These are phyloP conservation scores for Moniliella sp. DNA, from an alignment of 1,284 basidiomycete species.

Conservation along the genomic window DNA sequence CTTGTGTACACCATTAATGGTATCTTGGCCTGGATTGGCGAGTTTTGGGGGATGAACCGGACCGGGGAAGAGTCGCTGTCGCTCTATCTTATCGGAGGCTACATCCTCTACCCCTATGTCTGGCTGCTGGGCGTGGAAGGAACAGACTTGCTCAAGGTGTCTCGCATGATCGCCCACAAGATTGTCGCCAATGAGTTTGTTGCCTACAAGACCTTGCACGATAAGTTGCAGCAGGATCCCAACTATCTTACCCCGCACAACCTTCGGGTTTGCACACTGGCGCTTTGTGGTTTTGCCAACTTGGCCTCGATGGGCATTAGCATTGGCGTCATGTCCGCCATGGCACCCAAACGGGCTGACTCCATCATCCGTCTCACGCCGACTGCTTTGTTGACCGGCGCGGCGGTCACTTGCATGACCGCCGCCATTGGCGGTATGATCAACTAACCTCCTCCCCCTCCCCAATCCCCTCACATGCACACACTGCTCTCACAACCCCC, in stretches of 20 bases:
- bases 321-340: constrained; percentile 61
- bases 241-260: constrained; percentile 44
- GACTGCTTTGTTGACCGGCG: constrained; percentile 40
- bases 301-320: constrained; percentile 57
- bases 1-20: constrained; percentile 64
- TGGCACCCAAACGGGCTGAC: constrained; percentile 54
- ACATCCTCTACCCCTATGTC: constrained; percentile 74
- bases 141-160: constrained; percentile 31
- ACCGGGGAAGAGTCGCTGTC: constrained; percentile 42
- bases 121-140: constrained; percentile 39
- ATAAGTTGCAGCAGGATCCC: constrained; percentile 36
- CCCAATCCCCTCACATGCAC: too few relatives aligned
- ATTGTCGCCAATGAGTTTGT: constrained; percentile 53
- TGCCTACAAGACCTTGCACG: constrained; percentile 42
- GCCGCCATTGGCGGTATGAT: constrained; percentile 35
- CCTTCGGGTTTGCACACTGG: constrained; percentile 54
- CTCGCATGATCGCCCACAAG: constrained; percentile 57
- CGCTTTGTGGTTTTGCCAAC: constrained; percentile 75
- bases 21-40: constrained; percentile 66
- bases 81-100: constrained; percentile 56
- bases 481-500: too few relatives aligned
- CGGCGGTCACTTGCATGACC: constrained; percentile 35
- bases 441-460: too few relatives aligned
- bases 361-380: constrained; percentile 50
- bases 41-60: constrained; percentile 54